phyloP scores from a whole-genome alignment of 2,329 filamentous ascomycete genomes.

The Plectosphaerella cucumerina region DNA sequence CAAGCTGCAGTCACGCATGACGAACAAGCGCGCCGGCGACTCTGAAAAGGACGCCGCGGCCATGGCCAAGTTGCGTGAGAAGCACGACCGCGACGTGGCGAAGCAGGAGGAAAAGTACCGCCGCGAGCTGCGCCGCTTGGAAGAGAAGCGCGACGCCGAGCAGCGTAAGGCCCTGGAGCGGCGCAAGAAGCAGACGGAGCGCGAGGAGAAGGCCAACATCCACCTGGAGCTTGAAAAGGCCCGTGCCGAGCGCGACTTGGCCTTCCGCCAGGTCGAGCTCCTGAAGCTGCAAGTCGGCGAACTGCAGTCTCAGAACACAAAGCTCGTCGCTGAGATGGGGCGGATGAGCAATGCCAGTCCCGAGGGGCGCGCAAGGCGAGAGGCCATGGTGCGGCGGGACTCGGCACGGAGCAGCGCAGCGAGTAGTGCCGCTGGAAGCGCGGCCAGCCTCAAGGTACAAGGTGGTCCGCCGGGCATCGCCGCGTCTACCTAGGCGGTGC shows the following conservation, averaged over 20 bases:
- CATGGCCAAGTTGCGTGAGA: conserved; percentile 56
- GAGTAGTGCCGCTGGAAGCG: background rate
- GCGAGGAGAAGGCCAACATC: conserved; percentile 46
- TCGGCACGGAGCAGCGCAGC: conserved; percentile 28
- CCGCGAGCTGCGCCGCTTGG: conserved; percentile 59
- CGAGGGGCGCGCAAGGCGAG: background rate
- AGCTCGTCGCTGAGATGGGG: conserved; percentile 50
- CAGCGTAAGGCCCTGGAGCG: conserved; percentile 53
- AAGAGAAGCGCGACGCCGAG: conserved; percentile 60
- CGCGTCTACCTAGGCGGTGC: too few relatives aligned
- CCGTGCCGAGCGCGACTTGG: conserved; percentile 47
- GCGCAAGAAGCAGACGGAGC: conserved; percentile 45
- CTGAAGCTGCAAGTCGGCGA: conserved; percentile 52
- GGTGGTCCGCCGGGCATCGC: too few relatives aligned
- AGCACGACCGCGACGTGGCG: conserved; percentile 57
- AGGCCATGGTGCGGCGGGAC: conserved; percentile 21
- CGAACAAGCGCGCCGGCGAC: conserved; percentile 40
- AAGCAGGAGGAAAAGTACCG: conserved; percentile 65
- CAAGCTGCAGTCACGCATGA: conserved; percentile 46
- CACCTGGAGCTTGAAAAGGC: conserved; percentile 48
- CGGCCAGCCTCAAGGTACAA: too few relatives aligned
- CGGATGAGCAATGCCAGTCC: background rate
- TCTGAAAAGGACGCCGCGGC: conserved; percentile 45
- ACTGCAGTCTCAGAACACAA: conserved; percentile 57
- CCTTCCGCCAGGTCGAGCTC: conserved; percentile 47